Conservation (phyloP, 1,284 basidiomycete species). For the Rhodotorula sp. region DNA sequence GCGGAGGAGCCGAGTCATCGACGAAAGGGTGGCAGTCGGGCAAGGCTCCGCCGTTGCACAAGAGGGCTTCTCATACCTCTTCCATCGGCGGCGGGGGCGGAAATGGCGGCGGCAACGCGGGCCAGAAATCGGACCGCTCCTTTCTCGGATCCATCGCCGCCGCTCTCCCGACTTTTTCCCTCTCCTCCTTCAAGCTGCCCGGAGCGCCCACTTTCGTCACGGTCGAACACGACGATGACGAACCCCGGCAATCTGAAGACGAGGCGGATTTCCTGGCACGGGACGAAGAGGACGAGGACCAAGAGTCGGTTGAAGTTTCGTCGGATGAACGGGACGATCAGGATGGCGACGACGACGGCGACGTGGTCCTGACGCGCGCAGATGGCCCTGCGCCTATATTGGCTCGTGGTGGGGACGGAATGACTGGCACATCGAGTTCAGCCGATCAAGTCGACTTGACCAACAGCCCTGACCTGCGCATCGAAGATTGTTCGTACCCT, state of each 20-base stretch:
- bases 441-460: not conserved
- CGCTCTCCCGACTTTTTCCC: not conserved
- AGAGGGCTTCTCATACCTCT: not conserved
- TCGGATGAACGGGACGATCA: not conserved
- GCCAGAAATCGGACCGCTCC: not conserved
- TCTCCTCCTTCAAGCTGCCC: slow-evolving; percentile 1
- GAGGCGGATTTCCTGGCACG: not conserved
- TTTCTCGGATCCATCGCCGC: slow-evolving; percentile 13
- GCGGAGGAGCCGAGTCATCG: not conserved
- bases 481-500: slow-evolving; percentile 22
- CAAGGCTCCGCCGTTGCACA: not conserved
- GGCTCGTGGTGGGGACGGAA: no score
- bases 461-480: slow-evolving; percentile 22
- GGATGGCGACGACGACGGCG: not conserved
- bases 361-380: not conserved
- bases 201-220: slow-evolving; percentile 7
- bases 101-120: not conserved
- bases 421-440: not conserved
- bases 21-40: not conserved
- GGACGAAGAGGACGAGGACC: not conserved
- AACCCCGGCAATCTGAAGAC: not conserved
- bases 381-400: not conserved
- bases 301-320: not conserved
- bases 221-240: not conserved
- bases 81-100: not conserved